Evolutionary conservation across 768 basidiomycete species (phyloP).

Genomic region (Glaciozyma antarctica): DNA sequence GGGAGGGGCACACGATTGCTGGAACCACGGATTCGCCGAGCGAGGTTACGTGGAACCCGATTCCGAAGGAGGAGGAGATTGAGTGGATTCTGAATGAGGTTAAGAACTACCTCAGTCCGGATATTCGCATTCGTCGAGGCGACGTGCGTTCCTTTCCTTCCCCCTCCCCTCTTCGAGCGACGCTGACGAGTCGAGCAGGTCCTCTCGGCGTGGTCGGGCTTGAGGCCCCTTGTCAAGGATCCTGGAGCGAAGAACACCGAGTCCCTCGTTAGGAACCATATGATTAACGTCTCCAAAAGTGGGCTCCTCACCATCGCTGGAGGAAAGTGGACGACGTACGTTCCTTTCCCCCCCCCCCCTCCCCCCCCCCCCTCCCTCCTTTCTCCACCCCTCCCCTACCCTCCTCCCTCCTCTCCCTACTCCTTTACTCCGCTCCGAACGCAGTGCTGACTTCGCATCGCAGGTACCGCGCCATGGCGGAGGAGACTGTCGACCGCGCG

Average conservation of each 20-base stretch:
- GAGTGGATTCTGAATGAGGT: conserved; percentile 95
- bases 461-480: conserved; percentile 91
- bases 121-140: conserved; percentile 85
- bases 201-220: conserved; percentile 84
- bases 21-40: conserved; percentile 82
- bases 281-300: conserved; percentile 74
- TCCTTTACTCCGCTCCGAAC: not conserved
- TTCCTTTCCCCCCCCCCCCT: conserved; percentile 25
- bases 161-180: too few species aligned
- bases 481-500: conserved; percentile 84
- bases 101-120: conserved; percentile 72
- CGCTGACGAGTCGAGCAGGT: conserved; percentile 42
- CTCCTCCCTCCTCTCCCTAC: too few species aligned
- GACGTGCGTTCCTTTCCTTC: conserved; percentile 42
- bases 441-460: not conserved
- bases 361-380: too few species aligned
- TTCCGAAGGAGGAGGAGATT: conserved; percentile 84
- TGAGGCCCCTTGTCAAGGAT: conserved; percentile 81
- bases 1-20: conserved; percentile 95
- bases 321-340: conserved; percentile 97
- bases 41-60: conserved; percentile 60
- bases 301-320: conserved; percentile 89
- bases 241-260: conserved; percentile 67
- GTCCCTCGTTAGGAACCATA: conserved; percentile 82
- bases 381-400: too few species aligned